Evolutionary conservation across 257 asterid species (phyloP).

Genomic region (Cruciata laevipes): DNA sequence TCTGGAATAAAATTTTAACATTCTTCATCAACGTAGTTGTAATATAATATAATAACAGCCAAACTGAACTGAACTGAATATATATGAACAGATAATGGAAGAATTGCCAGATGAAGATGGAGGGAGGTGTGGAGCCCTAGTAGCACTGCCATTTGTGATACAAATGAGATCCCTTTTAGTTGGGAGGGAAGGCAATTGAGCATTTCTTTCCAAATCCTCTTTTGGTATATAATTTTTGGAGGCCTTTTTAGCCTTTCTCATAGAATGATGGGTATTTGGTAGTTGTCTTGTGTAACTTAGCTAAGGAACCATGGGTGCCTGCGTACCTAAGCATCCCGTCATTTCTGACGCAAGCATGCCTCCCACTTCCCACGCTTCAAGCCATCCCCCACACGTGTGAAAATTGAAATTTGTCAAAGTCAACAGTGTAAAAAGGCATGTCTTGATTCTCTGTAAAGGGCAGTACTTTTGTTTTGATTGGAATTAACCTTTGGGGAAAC

Average conservation of each 20-base stretch:
- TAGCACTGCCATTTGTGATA: constrained; percentile 19
- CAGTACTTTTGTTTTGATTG: constrained; percentile 1
- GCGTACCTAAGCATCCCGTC: constrained; percentile 66
- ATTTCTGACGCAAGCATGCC: constrained; percentile 50
- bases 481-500: constrained; percentile 1
- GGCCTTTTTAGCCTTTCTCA: constrained; percentile 38
- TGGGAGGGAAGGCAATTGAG: constrained; percentile 19
- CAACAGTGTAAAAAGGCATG: not conserved
- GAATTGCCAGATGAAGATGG: not conserved
- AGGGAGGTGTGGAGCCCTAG: constrained; percentile 34
- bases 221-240: constrained; percentile 1
- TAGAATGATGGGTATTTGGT: constrained; percentile 50
- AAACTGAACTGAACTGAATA: not conserved
- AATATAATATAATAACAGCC: no score
- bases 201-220: constrained; percentile 4
- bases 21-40: no score
- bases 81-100: not conserved
- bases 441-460: constrained; percentile 3
- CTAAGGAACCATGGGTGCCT: constrained; percentile 47
- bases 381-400: not conserved
- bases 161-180: constrained; percentile 17
- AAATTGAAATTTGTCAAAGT: constrained; percentile 1
- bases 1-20: no score
- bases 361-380: not conserved
- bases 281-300: constrained; percentile 54